A percentile compares a stretch with the other conserved stretches of the same genome.
Evolutionary conservation across 345 rosid genomes (phyloP).

Genomic region (Eutrema heterophyllum): DNA sequence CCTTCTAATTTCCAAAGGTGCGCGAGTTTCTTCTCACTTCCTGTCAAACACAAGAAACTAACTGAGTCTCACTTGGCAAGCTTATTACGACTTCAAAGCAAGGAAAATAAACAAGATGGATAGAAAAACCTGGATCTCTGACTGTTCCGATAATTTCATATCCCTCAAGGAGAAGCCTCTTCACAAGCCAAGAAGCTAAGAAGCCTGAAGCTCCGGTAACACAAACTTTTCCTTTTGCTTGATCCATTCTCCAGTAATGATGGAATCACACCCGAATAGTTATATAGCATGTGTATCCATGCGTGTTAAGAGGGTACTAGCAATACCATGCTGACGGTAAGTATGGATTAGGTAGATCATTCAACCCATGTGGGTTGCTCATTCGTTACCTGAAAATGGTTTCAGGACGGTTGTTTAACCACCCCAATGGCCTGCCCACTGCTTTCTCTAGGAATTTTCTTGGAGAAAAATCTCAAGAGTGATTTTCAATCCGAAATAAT

Average conservation of each 20-base stretch:
- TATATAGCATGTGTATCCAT: constrained; percentile 18
- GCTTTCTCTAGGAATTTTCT: background rate
- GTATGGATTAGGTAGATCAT: constrained; percentile 37
- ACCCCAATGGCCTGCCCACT: background rate
- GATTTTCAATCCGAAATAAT: too few relatives aligned
- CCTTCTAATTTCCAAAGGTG: constrained; percentile 81
- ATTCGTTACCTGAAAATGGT: constrained; percentile 10
- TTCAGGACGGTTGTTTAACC: constrained; percentile 7
- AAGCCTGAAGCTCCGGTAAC: constrained; percentile 91
- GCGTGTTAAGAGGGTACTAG: background rate
- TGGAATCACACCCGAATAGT: background rate
- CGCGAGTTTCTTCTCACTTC: constrained; percentile 57
- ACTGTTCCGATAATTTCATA: constrained; percentile 89
- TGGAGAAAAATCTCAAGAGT: background rate
- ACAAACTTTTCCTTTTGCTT: constrained; percentile 58
- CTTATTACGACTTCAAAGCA: background rate
- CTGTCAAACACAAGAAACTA: constrained; percentile 25
- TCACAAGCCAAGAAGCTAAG: constrained; percentile 87
- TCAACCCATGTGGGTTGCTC: constrained; percentile 20
- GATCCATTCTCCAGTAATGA: constrained; percentile 26
- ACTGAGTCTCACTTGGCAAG: background rate
- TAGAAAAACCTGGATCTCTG: constrained; percentile 59
- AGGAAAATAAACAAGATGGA: constrained; percentile 2
- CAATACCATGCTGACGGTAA: constrained; percentile 9
- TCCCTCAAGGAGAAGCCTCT: constrained; percentile 69